Evolutionary conservation across 2,329 filamentous ascomycete species (phyloP), one percentile per base, ranked within the genome.

Genomic region (Fusarium sp.): DNA sequence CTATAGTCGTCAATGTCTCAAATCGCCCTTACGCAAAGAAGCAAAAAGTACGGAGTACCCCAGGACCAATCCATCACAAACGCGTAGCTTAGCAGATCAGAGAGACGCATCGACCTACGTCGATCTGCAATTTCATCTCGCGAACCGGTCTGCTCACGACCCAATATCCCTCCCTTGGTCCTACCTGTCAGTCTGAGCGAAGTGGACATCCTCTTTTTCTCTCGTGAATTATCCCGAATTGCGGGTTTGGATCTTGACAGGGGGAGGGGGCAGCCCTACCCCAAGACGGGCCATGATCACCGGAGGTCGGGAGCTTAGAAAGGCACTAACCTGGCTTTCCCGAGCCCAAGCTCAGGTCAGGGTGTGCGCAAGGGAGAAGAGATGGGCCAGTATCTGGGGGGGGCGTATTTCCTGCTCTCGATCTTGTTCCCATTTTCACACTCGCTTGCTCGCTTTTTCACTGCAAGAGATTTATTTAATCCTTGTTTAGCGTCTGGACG

Each of bases 201-300:
- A 35, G 39, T 33, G n/a, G 49, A 25, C 15, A 18, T 54, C 0
- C 0, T n/a, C n/a, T 16, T 23, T 25, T 21, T 21, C 7, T 51
- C 46, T 39, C 21, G 23, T 60, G 56, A 60, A 54, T 42, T 58
- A 25, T 64, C 69, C 68, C 48, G 68, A 60, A 33, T 29, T 54
- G 66, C 54, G 60, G 69, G 66, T 74, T 74, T 66, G 66, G 62
- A 65, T 63, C 44, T 41, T 21, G 27, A n/a, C 42, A 45, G 49
- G 48, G 65, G 61, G 5, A 33, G 60, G 61, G 11, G 42, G 62
- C 57, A 70, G 60, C 66, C 66, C 58, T 75, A 62, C 46, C 25
- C 39, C 23, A 6, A 19, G 31, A 37, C 10, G 18, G 62, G 73
- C 16, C 44, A 65, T 51, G 75, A 76, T 76, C 75, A 48, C 29